Base-by-base conservation (phyloP, 164 flowering plant genomes). In the Euptelea pleiosperma region DNA sequence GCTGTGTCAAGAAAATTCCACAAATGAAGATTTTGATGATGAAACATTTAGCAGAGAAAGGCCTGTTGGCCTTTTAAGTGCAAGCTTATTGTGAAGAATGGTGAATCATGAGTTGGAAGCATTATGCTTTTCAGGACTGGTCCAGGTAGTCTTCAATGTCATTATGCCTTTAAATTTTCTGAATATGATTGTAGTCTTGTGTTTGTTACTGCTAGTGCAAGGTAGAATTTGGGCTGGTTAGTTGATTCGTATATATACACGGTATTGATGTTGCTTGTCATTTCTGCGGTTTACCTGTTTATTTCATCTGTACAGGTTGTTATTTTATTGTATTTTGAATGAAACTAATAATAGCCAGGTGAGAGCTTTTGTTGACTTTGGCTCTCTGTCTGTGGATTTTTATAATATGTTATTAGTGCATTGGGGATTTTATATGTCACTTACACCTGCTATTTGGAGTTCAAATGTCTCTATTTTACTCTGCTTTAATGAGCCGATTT, bases 1-100 rank as follows among this genome's bases (percentile, higher is more conserved):
- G 69, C 36, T 75, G n/a, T 86, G 91, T 68, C 89, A 81, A 63
- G 91, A 91, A 64, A 86, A 88, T 62, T 79, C 93, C 6, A 78
- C 79, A 46, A 76, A 79, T 73, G 93, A 86, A 67, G 89, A 84
- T 71, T 84, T 84, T 77, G 89, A 73, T 59, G 87, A 79, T 70
- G 82, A 75, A 30, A 41, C 75, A 8, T 81, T 74, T 69, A 71
- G 69, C 48, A 61, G 77, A 69, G 85, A 82, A 45, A 69, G 82
- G 52, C 59, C 74, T 0, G 74, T 57, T 44, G 85, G 79, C 45
- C 71, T 74, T 28, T 41, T 77, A 37, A 72, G 77, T 65, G 65
- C 81, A 47, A 65, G 79, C 63, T 60, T 77, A 55, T 67, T 52
- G 52, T 77, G 72, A 77, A 51, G 48, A 41, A 18, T 25, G 39